Evolutionary conservation across 257 asterid genomes (phyloP).

Genomic region (Oldenlandia corymbosa): DNA sequence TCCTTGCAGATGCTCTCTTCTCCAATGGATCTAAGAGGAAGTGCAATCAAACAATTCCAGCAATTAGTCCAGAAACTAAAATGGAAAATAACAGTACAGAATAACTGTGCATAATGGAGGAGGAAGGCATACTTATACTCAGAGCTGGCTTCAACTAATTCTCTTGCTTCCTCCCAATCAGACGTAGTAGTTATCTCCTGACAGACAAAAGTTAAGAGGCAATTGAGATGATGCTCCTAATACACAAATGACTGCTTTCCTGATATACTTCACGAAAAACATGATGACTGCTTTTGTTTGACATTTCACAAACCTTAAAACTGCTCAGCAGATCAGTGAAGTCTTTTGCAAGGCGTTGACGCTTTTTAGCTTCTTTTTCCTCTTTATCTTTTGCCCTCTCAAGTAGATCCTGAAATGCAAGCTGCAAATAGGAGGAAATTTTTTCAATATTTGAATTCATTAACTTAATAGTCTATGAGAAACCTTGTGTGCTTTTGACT

Average conservation of each 20-base stretch:
- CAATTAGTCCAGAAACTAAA: slow-evolving; percentile 16
- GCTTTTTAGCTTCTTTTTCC: slow-evolving; percentile 92
- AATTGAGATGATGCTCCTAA: background rate
- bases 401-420: slow-evolving; percentile 72
- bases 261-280: slow-evolving; percentile 1
- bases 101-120: slow-evolving; percentile 8
- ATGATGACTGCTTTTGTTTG: slow-evolving; percentile 8
- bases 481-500: background rate
- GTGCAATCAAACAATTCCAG: slow-evolving; percentile 10
- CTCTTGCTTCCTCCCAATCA: slow-evolving; percentile 82
- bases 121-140: slow-evolving; percentile 61
- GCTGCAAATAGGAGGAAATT: slow-evolving; percentile 34
- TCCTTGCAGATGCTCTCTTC: slow-evolving; percentile 72
- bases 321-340: slow-evolving; percentile 68
- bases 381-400: slow-evolving; percentile 96
- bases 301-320: slow-evolving; percentile 52
- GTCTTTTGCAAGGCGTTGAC: slow-evolving; percentile 78
- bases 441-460: background rate
- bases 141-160: slow-evolving; percentile 71
- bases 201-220: background rate
- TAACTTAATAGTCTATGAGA: background rate
- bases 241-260: background rate
- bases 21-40: slow-evolving; percentile 61
- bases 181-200: slow-evolving; percentile 74
- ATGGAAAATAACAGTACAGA: slow-evolving; percentile 1